A percentile compares a stretch with the other conserved stretches of the same genome.
Evolutionary conservation across 306 rosid genomes (phyloP).

Genomic region (Prunus mume): DNA sequence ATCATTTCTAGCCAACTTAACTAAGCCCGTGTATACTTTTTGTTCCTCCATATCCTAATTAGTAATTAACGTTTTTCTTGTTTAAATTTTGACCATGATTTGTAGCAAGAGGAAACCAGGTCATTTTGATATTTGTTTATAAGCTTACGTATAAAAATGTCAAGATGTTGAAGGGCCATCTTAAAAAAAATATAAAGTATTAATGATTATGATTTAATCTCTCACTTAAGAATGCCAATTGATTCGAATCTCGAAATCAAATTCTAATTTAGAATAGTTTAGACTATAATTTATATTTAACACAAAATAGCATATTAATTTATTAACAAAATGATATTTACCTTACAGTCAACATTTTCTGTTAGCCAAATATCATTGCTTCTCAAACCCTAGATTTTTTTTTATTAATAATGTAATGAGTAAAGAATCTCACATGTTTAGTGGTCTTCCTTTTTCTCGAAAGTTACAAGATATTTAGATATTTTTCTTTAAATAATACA

Average conservation of each 20-base stretch:
- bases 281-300: too few relatives aligned
- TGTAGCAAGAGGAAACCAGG: neutral
- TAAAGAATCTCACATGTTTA: neutral
- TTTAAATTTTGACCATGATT: neutral
- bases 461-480: neutral
- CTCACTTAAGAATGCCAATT: neutral
- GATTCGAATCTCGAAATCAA: too few relatives aligned
- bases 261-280: too few relatives aligned
- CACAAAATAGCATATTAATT: too few relatives aligned
- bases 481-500: neutral
- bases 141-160: neutral
- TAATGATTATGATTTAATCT: neutral
- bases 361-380: neutral
- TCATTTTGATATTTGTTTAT: neutral
- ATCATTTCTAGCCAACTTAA: accelerated
- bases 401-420: neutral
- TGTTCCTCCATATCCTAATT: too few relatives aligned
- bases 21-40: too few relatives aligned
- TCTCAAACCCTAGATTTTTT: neutral
- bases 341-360: neutral
- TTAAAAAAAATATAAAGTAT: too few relatives aligned
- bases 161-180: neutral
- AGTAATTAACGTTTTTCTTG: too few relatives aligned
- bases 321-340: too few relatives aligned
- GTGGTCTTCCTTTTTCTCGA: conserved; percentile 1